Conservation (phyloP, 495 filamentous ascomycete genomes). For the Neurospora tetrasperma region DNA sequence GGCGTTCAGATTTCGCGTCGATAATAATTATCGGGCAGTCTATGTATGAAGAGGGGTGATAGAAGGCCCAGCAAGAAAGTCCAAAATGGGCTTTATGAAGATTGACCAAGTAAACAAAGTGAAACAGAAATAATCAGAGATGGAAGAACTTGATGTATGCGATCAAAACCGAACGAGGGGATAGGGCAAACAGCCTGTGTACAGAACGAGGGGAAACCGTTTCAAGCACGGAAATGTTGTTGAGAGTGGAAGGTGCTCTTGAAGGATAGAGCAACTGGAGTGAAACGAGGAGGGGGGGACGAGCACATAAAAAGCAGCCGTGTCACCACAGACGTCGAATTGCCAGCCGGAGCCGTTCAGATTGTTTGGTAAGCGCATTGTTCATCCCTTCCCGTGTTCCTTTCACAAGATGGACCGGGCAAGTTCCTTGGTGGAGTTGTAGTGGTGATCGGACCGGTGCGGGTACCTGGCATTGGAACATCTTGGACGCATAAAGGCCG, state of each 20-base stretch:
- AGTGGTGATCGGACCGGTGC: background rate
- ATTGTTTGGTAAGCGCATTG: background rate
- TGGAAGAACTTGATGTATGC: background rate
- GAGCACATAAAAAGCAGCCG: background rate
- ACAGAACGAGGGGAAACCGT: background rate
- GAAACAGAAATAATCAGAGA: background rate
- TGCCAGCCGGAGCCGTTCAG: background rate
- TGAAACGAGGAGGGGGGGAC: background rate
- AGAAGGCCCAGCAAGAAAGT: background rate
- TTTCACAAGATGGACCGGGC: background rate
- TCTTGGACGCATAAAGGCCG: background rate
- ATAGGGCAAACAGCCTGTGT: background rate
- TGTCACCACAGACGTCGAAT: background rate
- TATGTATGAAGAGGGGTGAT: background rate
- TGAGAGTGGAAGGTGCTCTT: background rate
- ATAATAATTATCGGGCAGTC: background rate
- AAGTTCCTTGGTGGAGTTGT: background rate
- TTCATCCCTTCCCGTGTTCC: background rate
- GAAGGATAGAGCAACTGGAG: background rate
- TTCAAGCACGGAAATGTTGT: background rate
- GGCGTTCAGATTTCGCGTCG: background rate
- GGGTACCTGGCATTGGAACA: background rate
- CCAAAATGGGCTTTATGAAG: background rate
- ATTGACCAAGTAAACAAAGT: background rate
- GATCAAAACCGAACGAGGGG: background rate